Base-by-base conservation (phyloP, 2,329 filamentous ascomycete genomes). In the Neopestalotiopsis rosae region DNA sequence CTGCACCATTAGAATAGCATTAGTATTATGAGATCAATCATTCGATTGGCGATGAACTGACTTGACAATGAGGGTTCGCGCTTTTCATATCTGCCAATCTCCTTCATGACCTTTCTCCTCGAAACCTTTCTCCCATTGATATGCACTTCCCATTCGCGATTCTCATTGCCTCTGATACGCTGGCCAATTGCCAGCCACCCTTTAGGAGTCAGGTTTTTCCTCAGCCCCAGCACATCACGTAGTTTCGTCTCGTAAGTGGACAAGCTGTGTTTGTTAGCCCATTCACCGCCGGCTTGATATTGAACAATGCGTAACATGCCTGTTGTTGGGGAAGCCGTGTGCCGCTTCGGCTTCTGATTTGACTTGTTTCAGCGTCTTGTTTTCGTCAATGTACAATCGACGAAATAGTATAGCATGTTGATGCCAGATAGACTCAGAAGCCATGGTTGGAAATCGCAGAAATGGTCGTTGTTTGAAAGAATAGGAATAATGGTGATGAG, bases 221-320 rank as follows among this genome's bases (percentile, higher is more conserved):
- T 59, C 10, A 59, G 24, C 17, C 28, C 10, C 14, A 59, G 20
- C 57, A 28, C 10, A 59, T 59, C 57, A 30, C 57, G 57, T 24
- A 59, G 57, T 32, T 59, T 59, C 13, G 57, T 59, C 57, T 59
- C 57, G 20, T 59, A 59, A 14, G 57, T 30, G 10, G 57, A 59
- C 30, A 58, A 13, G 7, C 56, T 58, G 13, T 28, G 10, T 24
- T 7, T 58, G 7, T 58, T 58, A 24, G 56, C 28, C 24, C 24
- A 24, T 24, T 24, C 24, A 24, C 24, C 24, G 24, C 24, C 24
- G 24, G 24, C 24, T 24, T 24, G 24, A 24, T 24, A 24, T 24
- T 24, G 24, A 24, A 24, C 24, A 24, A 24, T 24, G 24, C 24
- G 5, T 58, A 7, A 10, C 57, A 30, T 32, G 10, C 57, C 20